Base-by-base conservation (phyloP, 2,329 filamentous ascomycete genomes). In the Colletotrichum sansevieriae region DNA sequence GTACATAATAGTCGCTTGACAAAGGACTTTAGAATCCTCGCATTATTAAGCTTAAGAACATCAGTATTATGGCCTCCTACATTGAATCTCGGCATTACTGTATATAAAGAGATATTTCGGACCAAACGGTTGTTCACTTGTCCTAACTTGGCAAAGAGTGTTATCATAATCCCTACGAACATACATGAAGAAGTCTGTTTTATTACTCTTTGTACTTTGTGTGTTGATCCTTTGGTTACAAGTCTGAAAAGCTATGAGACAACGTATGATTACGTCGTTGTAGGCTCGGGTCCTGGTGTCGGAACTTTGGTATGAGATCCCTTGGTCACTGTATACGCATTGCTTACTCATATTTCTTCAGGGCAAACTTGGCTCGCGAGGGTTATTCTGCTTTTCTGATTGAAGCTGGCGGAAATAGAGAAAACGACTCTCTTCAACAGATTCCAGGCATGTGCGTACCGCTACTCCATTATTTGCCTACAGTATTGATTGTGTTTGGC, bases 361-460 rank as follows among this genome's bases (percentile, higher is more conserved):
- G 56, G 4, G 37, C 22, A 47, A 66, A 54, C 33, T 35, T 66
- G 0, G 63, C 63, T 9, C 3, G 18, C 8, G 37, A 41, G n/a
- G 63, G 63, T 10, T 18, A 62, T 20, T 54, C 47, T 15, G 68
- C 68, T 10, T 71, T 73, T 33, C 55, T 73, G 3, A 65, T 73
- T n/a, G 71, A 73, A 47, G 71, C 71, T 8, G 71, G 71, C 10
- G 65, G 54, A 4, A 63, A 73, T 7, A 71, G 75, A 29, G 70
- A 63, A 6, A 74, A 78, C 57, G 75, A 78, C 61, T 68, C 71
- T 35, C 72, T 74, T 20, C 78, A 79, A 58, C 73, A 75, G 9
- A 63, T 77, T 18, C 66, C 65, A 5, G 18, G 35, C n/a, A 29
- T 57, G 65, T 71, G 12, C 57, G 61, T 65, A 20, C 35, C n/a